A percentile compares a stretch with the other conserved stretches of the same genome.
phyloP scores from a whole-genome alignment of 257 asterid species.

The Anisodus tanguticus region DNA sequence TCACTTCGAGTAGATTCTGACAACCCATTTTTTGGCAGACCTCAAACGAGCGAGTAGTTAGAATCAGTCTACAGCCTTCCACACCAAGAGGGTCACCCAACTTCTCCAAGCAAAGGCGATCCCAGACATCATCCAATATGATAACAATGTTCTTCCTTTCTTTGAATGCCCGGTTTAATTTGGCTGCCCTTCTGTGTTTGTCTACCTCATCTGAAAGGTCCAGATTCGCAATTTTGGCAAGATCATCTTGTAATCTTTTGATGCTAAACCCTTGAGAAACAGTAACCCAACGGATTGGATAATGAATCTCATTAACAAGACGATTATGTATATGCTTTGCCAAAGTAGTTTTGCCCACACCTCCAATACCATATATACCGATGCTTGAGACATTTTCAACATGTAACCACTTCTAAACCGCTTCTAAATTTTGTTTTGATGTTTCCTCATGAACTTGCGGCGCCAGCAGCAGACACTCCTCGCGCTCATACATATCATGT shows the following conservation, averaged over 20 bases:
- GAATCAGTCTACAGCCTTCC: constrained; percentile 39
- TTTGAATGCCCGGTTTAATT: not conserved
- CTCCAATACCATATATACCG: no score
- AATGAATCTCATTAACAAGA: no score
- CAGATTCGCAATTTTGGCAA: constrained; percentile 31
- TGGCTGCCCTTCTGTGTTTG: constrained; percentile 32
- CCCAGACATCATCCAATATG: constrained; percentile 39
- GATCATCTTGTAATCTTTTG: constrained; percentile 24
- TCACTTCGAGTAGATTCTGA: not conserved
- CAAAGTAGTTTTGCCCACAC: no score
- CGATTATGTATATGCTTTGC: no score
- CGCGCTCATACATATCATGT: no score
- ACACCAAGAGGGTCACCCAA: constrained; percentile 35
- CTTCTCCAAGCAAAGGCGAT: constrained; percentile 33
- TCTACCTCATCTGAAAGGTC: constrained; percentile 32
- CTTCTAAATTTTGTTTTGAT: no score
- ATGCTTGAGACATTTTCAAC: no score
- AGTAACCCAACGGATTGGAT: no score
- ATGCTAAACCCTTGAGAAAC: no score
- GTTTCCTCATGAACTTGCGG: no score
- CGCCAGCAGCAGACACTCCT: no score
- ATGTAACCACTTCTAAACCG: no score
- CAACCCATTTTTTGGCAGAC: constrained; percentile 35
- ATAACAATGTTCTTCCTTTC: constrained; percentile 34
- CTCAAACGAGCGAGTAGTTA: constrained; percentile 37